A percentile compares a stretch with the other conserved stretches of the same genome.
phyloP scores from a whole-genome alignment of 83 land plant genomes.

The Larix sibirica region DNA sequence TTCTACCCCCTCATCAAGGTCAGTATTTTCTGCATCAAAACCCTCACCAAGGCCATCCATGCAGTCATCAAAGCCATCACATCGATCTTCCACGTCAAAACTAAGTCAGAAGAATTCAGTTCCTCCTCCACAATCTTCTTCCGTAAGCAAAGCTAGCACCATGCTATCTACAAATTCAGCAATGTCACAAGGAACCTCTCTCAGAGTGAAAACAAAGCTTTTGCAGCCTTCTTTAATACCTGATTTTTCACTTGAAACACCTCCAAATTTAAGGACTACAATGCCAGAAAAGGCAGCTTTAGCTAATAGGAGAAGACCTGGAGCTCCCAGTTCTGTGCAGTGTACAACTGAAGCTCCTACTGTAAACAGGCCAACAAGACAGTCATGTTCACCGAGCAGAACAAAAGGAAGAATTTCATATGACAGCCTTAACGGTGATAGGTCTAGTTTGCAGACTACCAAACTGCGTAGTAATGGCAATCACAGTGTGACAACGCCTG shows the following conservation, averaged over 20 bases:
- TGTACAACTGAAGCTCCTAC: constrained; percentile 27
- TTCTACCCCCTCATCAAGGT: constrained; percentile 33
- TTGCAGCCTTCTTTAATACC: constrained; percentile 57
- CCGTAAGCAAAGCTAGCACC: constrained; percentile 24
- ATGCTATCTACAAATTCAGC: constrained; percentile 38
- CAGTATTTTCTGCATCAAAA: constrained; percentile 15
- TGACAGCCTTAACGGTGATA: constrained; percentile 24
- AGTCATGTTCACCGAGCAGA: constrained; percentile 65
- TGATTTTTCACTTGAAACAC: constrained; percentile 62
- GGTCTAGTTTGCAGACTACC: constrained; percentile 14
- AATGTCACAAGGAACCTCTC: constrained; percentile 58
- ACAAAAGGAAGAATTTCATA: constrained; percentile 43
- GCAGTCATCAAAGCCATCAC: constrained; percentile 22
- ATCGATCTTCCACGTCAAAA: constrained; percentile 38
- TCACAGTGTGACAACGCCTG: constrained; percentile 37
- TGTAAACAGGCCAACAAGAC: constrained; percentile 32
- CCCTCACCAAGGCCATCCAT: constrained; percentile 43
- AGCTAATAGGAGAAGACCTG: constrained; percentile 67
- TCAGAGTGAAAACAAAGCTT: constrained; percentile 56
- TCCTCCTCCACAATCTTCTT: constrained; percentile 49
- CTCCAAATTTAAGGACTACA: constrained; percentile 64
- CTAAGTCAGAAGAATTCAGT: constrained; percentile 19
- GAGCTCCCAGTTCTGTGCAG: constrained; percentile 31
- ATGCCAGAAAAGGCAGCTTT: constrained; percentile 63
- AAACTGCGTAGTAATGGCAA: constrained; percentile 24